These are phyloP conservation scores for Lactuca sativa DNA, from an alignment of 129 eudicot genomes.

Conservation along the genomic window DNA sequence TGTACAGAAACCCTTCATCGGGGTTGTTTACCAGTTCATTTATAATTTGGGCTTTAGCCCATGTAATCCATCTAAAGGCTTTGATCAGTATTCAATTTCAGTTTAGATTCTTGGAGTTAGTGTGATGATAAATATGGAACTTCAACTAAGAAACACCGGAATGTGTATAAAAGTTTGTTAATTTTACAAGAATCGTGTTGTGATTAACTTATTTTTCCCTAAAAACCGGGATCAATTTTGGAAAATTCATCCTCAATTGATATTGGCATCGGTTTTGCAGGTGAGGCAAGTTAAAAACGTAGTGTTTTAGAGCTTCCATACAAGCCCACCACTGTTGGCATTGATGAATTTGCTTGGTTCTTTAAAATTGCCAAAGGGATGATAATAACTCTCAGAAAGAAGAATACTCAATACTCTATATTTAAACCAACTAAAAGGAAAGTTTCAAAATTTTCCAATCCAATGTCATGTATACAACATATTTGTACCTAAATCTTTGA, in stretches of 20 bases:
- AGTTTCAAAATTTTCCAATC: not conserved
- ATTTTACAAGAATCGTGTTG: too few relatives aligned
- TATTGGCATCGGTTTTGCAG: conserved; percentile 35
- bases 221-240: not conserved
- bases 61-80: too few relatives aligned
- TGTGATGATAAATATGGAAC: too few relatives aligned
- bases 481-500: too few relatives aligned
- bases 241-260: not conserved
- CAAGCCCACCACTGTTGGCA: conserved; percentile 52
- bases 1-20: conserved; percentile 51
- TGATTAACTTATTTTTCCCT: too few relatives aligned
- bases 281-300: conserved; percentile 50
- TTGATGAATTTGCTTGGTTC: conserved; percentile 80
- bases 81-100: too few relatives aligned
- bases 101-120: too few relatives aligned
- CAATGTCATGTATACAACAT: too few relatives aligned
- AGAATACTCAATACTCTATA: conserved; percentile 29
- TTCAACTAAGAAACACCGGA: too few relatives aligned
- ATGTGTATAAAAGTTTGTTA: not conserved
- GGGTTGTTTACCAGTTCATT: too few relatives aligned
- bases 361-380: conserved; percentile 80
- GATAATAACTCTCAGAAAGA: conserved; percentile 66
- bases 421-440: conserved; percentile 38
- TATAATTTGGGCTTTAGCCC: too few relatives aligned
- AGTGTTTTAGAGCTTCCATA: conserved; percentile 60